phyloP scores from a whole-genome alignment of 1,284 basidiomycete genomes.

The Thecaphora thlaspeos region DNA sequence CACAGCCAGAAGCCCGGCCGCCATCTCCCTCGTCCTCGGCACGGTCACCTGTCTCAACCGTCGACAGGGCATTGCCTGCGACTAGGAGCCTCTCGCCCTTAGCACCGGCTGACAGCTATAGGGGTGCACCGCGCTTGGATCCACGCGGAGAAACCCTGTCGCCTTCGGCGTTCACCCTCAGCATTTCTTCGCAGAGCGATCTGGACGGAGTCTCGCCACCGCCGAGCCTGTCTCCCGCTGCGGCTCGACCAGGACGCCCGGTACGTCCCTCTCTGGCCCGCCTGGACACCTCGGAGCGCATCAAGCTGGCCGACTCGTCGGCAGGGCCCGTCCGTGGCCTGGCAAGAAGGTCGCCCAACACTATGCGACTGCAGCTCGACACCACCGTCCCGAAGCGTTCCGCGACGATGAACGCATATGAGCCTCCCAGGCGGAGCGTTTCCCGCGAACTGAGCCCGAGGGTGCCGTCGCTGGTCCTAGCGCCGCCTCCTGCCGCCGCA shows the following conservation, averaged over 20 bases:
- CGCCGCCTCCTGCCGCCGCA: too few relatives aligned
- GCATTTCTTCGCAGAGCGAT: not conserved
- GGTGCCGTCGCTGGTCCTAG: not conserved
- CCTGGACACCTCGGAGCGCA: slow-evolving; percentile 40
- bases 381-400: slow-evolving; percentile 26
- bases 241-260: not conserved
- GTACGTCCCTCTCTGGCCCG: slow-evolving; percentile 25
- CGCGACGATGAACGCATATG: slow-evolving; percentile 11
- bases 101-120: too few relatives aligned
- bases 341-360: slow-evolving; percentile 13
- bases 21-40: not conserved
- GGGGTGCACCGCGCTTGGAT: not conserved
- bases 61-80: too few relatives aligned
- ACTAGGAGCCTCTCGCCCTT: too few relatives aligned
- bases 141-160: not conserved
- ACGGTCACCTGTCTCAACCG: too few relatives aligned
- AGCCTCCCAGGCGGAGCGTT: not conserved
- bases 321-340: not conserved
- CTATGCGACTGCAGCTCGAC: slow-evolving; percentile 21
- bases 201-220: not conserved
- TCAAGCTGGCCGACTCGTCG: slow-evolving; percentile 6
- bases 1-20: not conserved
- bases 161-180: not conserved
- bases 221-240: not conserved
- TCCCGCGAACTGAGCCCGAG: not conserved